These are phyloP conservation scores for Cyberlindnera mycetangii DNA, from an alignment of 805 yeast genomes.

Conservation along the genomic window DNA sequence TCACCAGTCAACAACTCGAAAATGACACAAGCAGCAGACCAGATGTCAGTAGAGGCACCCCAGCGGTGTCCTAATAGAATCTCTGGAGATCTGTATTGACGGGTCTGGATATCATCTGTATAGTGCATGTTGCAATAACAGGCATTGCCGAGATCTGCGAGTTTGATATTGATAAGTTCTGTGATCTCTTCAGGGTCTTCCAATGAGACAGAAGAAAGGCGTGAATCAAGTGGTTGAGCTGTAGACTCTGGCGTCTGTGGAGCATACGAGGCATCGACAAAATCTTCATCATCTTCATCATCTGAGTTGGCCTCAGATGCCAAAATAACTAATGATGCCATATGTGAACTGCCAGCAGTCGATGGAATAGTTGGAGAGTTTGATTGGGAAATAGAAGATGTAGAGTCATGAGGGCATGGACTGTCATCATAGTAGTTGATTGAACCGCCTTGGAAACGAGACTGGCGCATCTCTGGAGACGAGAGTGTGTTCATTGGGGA, in stretches of 20 bases:
- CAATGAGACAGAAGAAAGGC: conserved; percentile 8
- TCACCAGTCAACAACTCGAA: conserved; percentile 95
- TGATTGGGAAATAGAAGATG: background rate
- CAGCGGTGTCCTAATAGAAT: conserved; percentile 54
- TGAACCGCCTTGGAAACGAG: conserved; percentile 10
- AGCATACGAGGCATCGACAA: conserved; percentile 1
- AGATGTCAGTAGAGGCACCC: conserved; percentile 83
- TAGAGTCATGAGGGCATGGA: background rate
- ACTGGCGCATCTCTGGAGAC: conserved; percentile 2
- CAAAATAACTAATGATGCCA: conserved; percentile 11
- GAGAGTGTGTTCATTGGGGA: background rate
- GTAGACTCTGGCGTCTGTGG: background rate
- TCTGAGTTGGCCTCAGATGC: conserved; percentile 19
- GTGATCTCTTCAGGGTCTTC: conserved; percentile 14
- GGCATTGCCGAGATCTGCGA: conserved; percentile 71
- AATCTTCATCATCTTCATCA: conserved; percentile 10
- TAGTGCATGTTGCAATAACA: conserved; percentile 63
- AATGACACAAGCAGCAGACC: conserved; percentile 90
- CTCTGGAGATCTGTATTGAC: conserved; percentile 68
- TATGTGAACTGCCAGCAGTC: conserved; percentile 3
- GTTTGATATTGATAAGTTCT: conserved; percentile 37
- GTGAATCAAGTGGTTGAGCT: background rate
- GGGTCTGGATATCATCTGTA: conserved; percentile 65
- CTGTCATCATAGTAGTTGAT: conserved; percentile 20
- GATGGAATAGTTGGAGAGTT: conserved; percentile 5